These are phyloP conservation scores for Neonectria sp. DNA, from an alignment of 2,329 filamentous ascomycete species.

Conservation along the genomic window DNA sequence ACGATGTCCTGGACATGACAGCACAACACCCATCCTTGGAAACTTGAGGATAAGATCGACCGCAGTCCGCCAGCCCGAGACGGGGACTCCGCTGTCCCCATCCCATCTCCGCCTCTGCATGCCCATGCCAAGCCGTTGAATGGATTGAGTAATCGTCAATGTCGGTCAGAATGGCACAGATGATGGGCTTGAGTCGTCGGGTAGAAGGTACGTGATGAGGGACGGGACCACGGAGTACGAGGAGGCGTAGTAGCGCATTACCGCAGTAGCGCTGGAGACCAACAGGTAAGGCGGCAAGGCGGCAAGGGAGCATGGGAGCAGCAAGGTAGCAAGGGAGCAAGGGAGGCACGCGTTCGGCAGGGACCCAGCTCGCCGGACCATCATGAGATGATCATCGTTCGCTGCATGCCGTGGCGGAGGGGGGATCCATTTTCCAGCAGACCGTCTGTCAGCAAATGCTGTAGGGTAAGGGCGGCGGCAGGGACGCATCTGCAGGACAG, in stretches of 20 bases:
- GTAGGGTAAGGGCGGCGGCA: conserved; percentile 22
- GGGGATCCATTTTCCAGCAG: conserved; percentile 19
- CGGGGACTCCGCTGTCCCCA: conserved; percentile 7
- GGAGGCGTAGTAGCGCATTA: conserved; percentile 13
- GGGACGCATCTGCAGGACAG: conserved; percentile 21
- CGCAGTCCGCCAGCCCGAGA: conserved; percentile 12
- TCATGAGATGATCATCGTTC: conserved; percentile 49
- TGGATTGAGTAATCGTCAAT: conserved; percentile 8
- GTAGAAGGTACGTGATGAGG: background rate
- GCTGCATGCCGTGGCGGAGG: conserved; percentile 35
- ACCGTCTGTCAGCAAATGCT: conserved; percentile 17
- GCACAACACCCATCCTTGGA: background rate
- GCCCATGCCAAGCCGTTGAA: conserved; percentile 1
- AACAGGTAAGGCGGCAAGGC: conserved; percentile 10
- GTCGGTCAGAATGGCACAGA: background rate
- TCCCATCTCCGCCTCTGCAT: conserved; percentile 23
- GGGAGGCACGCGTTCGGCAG: conserved; percentile 28
- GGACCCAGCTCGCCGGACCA: conserved; percentile 39
- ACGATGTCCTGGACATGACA: background rate
- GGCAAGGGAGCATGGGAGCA: conserved; percentile 30
- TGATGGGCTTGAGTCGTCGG: background rate
- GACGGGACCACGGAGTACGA: background rate
- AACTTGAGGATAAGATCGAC: conserved; percentile 6
- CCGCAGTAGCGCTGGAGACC: conserved; percentile 11
- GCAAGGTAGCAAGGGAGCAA: conserved; percentile 32